phyloP scores from a whole-genome alignment of 1,284 basidiomycete species.

The Pascua sp. region DNA sequence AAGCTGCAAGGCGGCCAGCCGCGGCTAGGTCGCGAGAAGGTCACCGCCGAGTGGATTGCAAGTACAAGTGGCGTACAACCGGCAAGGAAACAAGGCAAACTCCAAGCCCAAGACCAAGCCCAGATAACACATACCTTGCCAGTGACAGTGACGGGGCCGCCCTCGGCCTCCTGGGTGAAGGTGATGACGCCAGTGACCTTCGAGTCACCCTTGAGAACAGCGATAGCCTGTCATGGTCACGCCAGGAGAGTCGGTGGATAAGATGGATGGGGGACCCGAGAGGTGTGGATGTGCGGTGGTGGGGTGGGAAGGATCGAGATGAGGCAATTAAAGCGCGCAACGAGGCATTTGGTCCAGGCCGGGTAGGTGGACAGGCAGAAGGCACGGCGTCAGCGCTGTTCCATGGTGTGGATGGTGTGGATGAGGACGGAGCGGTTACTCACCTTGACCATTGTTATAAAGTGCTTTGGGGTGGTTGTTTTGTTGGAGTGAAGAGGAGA shows the following conservation, averaged over 20 bases:
- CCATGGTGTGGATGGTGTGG: background rate
- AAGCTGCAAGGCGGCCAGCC: background rate
- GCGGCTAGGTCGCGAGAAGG: background rate
- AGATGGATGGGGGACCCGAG: background rate
- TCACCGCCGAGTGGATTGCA: background rate
- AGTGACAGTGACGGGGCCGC: conserved; percentile 60
- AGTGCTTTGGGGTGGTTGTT: background rate
- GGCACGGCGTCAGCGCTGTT: background rate
- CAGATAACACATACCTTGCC: conserved; percentile 51
- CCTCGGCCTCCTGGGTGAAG: conserved; percentile 60
- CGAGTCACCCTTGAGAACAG: conserved; percentile 62
- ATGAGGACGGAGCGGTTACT: background rate
- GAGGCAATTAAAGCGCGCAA: background rate
- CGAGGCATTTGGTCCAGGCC: background rate
- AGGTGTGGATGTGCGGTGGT: background rate
- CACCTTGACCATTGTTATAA: conserved; percentile 9
- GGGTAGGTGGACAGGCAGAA: background rate
- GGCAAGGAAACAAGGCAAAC: background rate
- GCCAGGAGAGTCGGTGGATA: background rate
- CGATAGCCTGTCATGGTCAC: conserved; percentile 57
- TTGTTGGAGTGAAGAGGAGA: background rate
- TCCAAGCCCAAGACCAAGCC: too few relatives aligned
- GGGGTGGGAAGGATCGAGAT: background rate
- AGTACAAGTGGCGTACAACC: background rate
- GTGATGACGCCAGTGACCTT: conserved; percentile 62